phyloP scores from a whole-genome alignment of 345 rosid genomes.

The Ceriops zippeliana region DNA sequence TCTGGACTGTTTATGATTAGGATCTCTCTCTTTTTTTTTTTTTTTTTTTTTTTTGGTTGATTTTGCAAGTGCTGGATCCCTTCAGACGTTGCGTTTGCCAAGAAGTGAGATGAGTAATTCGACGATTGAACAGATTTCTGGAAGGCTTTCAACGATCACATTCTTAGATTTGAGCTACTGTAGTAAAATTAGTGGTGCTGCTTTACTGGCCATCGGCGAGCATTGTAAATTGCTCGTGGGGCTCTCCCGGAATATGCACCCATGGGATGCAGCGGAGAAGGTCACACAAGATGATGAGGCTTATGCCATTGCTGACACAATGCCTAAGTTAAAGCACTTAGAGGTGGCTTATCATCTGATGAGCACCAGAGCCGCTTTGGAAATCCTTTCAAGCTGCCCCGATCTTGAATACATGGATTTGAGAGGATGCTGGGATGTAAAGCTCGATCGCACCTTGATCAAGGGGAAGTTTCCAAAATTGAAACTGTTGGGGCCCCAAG shows the following conservation, averaged over 20 bases:
- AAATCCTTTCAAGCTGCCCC: conserved; percentile 51
- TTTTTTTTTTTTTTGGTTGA: neutral
- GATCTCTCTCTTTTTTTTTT: neutral
- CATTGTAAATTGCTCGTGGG: conserved; percentile 60
- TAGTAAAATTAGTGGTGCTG: conserved; percentile 52
- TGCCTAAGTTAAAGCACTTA: conserved; percentile 73
- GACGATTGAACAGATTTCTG: conserved; percentile 57
- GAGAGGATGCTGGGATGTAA: conserved; percentile 87
- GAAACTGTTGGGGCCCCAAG: conserved; percentile 65
- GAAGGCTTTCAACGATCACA: conserved; percentile 56
- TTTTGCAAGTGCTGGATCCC: conserved; percentile 74
- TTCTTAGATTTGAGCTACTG: conserved; percentile 88
- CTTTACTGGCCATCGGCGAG: conserved; percentile 64
- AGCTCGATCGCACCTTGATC: conserved; percentile 54
- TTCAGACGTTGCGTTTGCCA: conserved; percentile 57
- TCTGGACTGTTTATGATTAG: conserved; percentile 10
- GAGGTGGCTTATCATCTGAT: conserved; percentile 69
- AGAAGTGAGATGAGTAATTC: conserved; percentile 62
- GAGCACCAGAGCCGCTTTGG: conserved; percentile 51
- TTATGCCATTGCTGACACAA: conserved; percentile 63
- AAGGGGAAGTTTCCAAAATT: conserved; percentile 64
- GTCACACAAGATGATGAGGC: conserved; percentile 71
- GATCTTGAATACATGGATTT: conserved; percentile 67
- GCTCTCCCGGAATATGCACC: conserved; percentile 77
- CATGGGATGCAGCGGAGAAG: conserved; percentile 40